These are phyloP conservation scores for Neobulgaria alba DNA, from an alignment of 2,329 filamentous ascomycete species.

Conservation along the genomic window DNA sequence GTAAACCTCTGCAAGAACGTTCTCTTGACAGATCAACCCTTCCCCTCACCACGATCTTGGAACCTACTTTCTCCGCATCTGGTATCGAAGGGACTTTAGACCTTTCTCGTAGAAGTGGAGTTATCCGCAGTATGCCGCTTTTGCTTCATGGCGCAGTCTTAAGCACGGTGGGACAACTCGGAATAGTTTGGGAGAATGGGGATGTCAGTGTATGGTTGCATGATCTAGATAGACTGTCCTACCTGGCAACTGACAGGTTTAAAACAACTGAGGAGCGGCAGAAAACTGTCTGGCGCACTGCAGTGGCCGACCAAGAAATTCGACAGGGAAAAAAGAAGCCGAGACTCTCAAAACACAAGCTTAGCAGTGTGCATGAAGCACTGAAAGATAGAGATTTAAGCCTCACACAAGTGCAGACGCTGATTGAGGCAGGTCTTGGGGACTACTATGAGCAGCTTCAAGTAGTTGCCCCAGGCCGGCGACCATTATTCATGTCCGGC, in stretches of 20 bases:
- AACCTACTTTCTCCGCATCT: not conserved
- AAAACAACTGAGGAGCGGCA: not conserved
- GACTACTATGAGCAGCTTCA: slow-evolving; percentile 5
- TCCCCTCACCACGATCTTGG: not conserved
- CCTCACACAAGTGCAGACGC: slow-evolving; percentile 1
- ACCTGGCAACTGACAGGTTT: not conserved
- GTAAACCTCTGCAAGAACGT: not conserved
- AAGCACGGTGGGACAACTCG: not conserved
- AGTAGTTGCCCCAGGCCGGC: slow-evolving; percentile 6
- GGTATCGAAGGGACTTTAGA: not conserved
- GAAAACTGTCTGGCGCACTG: slow-evolving; percentile 5
- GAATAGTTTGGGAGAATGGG: not conserved
- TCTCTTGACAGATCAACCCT: not conserved
- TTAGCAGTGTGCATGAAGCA: slow-evolving; percentile 3
- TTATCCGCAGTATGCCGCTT: not conserved
- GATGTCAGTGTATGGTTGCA: not conserved
- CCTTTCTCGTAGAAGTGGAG: not conserved
- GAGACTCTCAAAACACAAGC: slow-evolving; percentile 7
- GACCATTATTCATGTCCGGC: slow-evolving; percentile 1
- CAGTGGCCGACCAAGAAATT: slow-evolving; percentile 12
- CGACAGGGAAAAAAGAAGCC: slow-evolving; percentile 7
- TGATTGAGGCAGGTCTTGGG: slow-evolving; percentile 5
- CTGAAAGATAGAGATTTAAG: slow-evolving; percentile 4
- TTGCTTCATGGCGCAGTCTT: not conserved
- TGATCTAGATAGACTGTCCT: not conserved